These are phyloP conservation scores for Ascomycota sp. DNA, from an alignment of 2,329 filamentous ascomycete species.

Conservation along the genomic window DNA sequence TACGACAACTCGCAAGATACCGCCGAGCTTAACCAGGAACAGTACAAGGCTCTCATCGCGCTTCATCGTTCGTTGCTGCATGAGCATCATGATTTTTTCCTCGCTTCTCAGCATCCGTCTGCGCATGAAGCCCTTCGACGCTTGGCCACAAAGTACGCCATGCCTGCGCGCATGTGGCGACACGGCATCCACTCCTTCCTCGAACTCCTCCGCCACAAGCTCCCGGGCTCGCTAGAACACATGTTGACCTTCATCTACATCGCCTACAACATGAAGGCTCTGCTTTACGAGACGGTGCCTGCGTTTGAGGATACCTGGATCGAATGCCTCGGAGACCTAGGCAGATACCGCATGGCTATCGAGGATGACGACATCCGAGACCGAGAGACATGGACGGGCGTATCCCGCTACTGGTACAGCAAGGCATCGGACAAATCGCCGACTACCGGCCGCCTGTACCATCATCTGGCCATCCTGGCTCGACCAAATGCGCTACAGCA, in stretches of 20 bases:
- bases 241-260: constrained; percentile 85
- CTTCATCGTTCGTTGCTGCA: constrained; percentile 64
- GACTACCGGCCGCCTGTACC: constrained; percentile 59
- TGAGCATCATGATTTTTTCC: constrained; percentile 71
- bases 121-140: constrained; percentile 46
- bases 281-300: constrained; percentile 70
- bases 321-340: constrained; percentile 75
- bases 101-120: constrained; percentile 71
- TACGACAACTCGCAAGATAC: constrained; percentile 42
- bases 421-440: constrained; percentile 63
- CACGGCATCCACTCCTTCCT: constrained; percentile 78
- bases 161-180: constrained; percentile 89
- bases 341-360: constrained; percentile 72
- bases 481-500: constrained; percentile 50
- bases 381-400: constrained; percentile 61
- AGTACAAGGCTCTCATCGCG: constrained; percentile 71
- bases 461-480: constrained; percentile 68
- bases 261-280: constrained; percentile 74
- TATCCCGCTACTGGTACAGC: constrained; percentile 68
- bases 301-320: constrained; percentile 80
- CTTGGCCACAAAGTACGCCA: constrained; percentile 63
- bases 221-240: constrained; percentile 63
- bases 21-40: constrained; percentile 35
- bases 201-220: constrained; percentile 50
- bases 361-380: constrained; percentile 62